A percentile compares a stretch with the other conserved stretches of the same genome.
These are phyloP conservation scores for Mycena latifolia DNA, from an alignment of 768 basidiomycete genomes.

Conservation along the genomic window DNA sequence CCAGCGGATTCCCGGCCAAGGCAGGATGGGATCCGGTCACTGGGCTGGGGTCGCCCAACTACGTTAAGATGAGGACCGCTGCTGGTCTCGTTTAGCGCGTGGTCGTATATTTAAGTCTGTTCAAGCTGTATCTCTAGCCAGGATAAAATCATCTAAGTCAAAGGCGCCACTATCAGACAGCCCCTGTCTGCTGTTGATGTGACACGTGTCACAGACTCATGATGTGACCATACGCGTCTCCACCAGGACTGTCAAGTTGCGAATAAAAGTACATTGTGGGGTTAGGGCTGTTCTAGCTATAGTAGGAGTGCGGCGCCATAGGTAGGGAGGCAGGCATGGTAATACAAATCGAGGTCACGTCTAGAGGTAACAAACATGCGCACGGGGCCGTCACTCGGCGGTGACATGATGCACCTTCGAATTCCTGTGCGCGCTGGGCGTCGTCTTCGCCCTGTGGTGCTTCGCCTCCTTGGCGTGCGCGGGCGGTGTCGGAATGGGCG, in stretches of 20 bases:
- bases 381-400: not conserved
- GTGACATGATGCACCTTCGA: not conserved
- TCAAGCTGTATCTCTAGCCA: conserved; percentile 21
- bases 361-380: not conserved
- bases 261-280: too few species aligned
- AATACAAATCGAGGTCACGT: not conserved
- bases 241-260: too few species aligned
- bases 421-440: not conserved
- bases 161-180: too few species aligned
- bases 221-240: too few species aligned
- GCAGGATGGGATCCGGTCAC: conserved; percentile 51
- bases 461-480: not conserved
- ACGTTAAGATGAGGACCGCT: conserved; percentile 23
- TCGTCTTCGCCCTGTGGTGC: not conserved
- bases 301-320: too few species aligned
- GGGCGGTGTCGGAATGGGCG: not conserved
- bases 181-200: too few species aligned
- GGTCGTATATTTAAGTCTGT: too few species aligned
- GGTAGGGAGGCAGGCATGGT: too few species aligned
- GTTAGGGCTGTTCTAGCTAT: too few species aligned
- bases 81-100: too few species aligned
- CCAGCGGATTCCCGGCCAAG: conserved; percentile 50
- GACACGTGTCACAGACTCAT: too few species aligned
- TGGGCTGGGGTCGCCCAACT: conserved; percentile 53
- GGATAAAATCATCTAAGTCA: too few species aligned